Evolutionary conservation across 805 yeast genomes (phyloP).

Genomic region (Schwanniomyces sp.): DNA sequence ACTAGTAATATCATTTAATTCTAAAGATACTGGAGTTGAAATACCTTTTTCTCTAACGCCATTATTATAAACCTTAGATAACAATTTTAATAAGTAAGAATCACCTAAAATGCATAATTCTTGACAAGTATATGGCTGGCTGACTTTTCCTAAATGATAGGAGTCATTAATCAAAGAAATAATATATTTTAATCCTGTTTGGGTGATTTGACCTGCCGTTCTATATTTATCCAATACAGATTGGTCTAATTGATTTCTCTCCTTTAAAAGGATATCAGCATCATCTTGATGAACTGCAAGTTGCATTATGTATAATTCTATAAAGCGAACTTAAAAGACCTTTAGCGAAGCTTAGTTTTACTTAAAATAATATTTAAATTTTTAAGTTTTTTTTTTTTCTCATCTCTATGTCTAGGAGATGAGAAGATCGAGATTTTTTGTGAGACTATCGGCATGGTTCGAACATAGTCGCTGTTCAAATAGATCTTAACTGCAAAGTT

Average conservation of each 20-base stretch:
- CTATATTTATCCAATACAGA: conserved; percentile 77
- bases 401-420: background rate
- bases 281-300: conserved; percentile 75
- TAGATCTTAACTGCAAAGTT: too few species aligned
- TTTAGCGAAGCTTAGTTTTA: background rate
- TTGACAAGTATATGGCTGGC: conserved; percentile 50
- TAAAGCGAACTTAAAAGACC: background rate
- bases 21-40: conserved; percentile 87
- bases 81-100: conserved; percentile 61
- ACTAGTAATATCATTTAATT: conserved; percentile 71
- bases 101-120: conserved; percentile 86
- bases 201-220: conserved; percentile 85
- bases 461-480: background rate
- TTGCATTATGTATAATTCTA: conserved; percentile 47
- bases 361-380: background rate
- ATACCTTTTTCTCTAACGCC: conserved; percentile 85
- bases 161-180: conserved; percentile 67
- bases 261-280: conserved; percentile 67
- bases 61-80: conserved; percentile 57
- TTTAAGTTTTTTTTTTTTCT: background rate
- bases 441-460: background rate
- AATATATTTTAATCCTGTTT: conserved; percentile 72
- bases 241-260: conserved; percentile 65
- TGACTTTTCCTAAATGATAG: conserved; percentile 57
- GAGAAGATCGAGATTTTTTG: background rate